A percentile compares a stretch with the other conserved stretches of the same genome.
Conservation (phyloP, 495 filamentous ascomycete species). For the Aspergillus incahuasiensis region DNA sequence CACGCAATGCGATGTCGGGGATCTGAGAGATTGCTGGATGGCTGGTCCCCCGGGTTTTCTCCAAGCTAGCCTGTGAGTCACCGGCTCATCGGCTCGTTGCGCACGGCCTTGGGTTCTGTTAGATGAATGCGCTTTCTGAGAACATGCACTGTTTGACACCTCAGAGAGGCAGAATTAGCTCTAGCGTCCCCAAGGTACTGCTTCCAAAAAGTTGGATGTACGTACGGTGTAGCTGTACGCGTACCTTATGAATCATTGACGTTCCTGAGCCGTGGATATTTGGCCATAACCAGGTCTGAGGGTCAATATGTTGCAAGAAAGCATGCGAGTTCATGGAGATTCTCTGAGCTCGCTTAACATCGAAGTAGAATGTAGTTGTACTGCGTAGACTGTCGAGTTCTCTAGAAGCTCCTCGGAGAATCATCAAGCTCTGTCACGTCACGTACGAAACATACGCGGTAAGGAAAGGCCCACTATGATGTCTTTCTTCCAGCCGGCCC, state of each 20-base stretch:
- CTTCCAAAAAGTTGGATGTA: not conserved
- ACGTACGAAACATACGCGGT: slow-evolving; percentile 18
- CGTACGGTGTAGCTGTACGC: not conserved
- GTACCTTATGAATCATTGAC: not conserved
- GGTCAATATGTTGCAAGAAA: too few relatives aligned
- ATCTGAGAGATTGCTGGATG: not conserved
- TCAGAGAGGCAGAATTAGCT: not conserved
- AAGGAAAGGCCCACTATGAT: slow-evolving; percentile 20
- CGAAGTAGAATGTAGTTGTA: too few relatives aligned
- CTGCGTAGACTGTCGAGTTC: not conserved
- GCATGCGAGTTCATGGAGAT: too few relatives aligned
- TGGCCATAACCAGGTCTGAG: too few relatives aligned
- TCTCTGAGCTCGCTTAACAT: too few relatives aligned
- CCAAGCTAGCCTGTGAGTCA: not conserved
- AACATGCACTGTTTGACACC: not conserved
- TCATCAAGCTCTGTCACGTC: slow-evolving; percentile 7
- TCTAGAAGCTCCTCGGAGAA: slow-evolving; percentile 14
- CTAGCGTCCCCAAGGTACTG: slow-evolving; percentile 2
- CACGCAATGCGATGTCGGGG: not conserved
- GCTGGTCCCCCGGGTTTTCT: not conserved
- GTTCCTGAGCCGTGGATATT: too few relatives aligned
- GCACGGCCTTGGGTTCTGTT: not conserved
- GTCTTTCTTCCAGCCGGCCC: slow-evolving; percentile 9
- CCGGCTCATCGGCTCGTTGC: not conserved
- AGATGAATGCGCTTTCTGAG: not conserved